Conservation (phyloP, 441 rosid species). For the Arabidopsis lyrata region DNA sequence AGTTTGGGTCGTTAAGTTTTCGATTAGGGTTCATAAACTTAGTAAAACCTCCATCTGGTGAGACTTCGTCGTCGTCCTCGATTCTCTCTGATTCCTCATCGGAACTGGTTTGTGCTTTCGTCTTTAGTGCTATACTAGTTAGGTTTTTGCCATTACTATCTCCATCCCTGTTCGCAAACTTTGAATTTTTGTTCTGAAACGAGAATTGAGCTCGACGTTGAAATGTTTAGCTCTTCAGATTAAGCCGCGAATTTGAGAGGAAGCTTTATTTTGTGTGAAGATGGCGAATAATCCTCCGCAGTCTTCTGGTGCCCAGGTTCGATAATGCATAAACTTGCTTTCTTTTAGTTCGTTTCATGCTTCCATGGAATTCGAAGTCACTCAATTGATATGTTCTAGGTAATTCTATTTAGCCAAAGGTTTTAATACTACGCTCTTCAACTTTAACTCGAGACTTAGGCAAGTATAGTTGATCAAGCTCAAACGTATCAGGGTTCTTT, state of each 20-base stretch:
- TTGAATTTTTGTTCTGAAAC: not conserved
- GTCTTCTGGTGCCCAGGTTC: conserved; percentile 73
- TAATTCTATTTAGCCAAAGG: not conserved
- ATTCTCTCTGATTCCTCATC: conserved; percentile 3
- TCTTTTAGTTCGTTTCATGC: conserved; percentile 16
- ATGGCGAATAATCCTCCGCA: conserved; percentile 79
- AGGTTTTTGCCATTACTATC: too few relatives aligned
- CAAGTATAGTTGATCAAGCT: not conserved
- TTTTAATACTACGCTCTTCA: not conserved
- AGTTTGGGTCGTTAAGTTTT: not conserved
- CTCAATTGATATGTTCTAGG: not conserved
- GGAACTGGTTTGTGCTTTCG: too few relatives aligned
- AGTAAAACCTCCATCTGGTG: conserved; percentile 7
- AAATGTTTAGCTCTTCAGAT: conserved; percentile 27
- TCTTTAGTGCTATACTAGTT: too few relatives aligned
- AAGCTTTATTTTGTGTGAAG: conserved; percentile 38
- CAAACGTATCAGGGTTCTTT: not conserved
- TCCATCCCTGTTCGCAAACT: too few relatives aligned
- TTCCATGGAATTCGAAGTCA: conserved; percentile 4
- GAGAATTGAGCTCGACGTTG: conserved; percentile 25
- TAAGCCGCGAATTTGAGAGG: conserved; percentile 41
- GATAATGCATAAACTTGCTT: conserved; percentile 8
- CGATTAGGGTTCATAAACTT: conserved; percentile 24
- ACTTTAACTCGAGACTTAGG: not conserved
- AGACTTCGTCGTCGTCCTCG: not conserved